Evolutionary conservation across 495 filamentous ascomycete genomes (phyloP).

Genomic region (Lindgomyces ingoldianus): DNA sequence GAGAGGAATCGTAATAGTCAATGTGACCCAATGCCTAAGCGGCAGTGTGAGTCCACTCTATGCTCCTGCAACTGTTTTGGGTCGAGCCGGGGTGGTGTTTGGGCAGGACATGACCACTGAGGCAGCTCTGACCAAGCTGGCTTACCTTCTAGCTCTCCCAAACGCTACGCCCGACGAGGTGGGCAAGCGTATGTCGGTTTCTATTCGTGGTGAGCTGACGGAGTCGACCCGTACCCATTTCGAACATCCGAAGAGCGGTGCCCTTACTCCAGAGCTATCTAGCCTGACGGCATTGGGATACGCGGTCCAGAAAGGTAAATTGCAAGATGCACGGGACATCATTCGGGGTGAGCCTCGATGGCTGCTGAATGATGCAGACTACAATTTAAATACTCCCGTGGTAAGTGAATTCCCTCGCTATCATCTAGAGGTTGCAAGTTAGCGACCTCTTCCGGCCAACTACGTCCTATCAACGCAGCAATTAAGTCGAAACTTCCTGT

Average conservation of each 20-base stretch:
- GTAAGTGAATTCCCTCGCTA: slow-evolving; percentile 49
- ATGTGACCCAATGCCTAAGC: slow-evolving; percentile 87
- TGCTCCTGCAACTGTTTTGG: slow-evolving; percentile 83
- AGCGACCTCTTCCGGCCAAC: neutral
- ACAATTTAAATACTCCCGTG: slow-evolving; percentile 85
- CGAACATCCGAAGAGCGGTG: slow-evolving; percentile 65
- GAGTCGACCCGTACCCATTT: slow-evolving; percentile 66
- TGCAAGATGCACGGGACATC: slow-evolving; percentile 62
- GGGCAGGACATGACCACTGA: slow-evolving; percentile 93
- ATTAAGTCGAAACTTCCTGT: slow-evolving; percentile 6
- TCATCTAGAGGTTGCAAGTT: slow-evolving; percentile 22
- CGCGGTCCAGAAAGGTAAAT: slow-evolving; percentile 73
- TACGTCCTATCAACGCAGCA: slow-evolving; percentile 5
- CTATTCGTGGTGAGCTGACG: slow-evolving; percentile 84
- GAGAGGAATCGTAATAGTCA: slow-evolving; percentile 85
- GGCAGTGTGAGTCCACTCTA: slow-evolving; percentile 90
- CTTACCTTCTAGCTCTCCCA: slow-evolving; percentile 77
- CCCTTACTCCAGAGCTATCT: slow-evolving; percentile 50
- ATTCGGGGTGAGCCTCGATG: slow-evolving; percentile 65
- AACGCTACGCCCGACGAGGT: slow-evolving; percentile 64
- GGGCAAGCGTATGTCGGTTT: slow-evolving; percentile 68
- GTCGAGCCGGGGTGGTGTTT: slow-evolving; percentile 86
- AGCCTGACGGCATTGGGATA: slow-evolving; percentile 76
- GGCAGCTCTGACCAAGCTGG: slow-evolving; percentile 89
- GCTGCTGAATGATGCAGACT: slow-evolving; percentile 77